Evolutionary conservation across 345 rosid species (phyloP).

Genomic region (Eutrema heterophyllum): DNA sequence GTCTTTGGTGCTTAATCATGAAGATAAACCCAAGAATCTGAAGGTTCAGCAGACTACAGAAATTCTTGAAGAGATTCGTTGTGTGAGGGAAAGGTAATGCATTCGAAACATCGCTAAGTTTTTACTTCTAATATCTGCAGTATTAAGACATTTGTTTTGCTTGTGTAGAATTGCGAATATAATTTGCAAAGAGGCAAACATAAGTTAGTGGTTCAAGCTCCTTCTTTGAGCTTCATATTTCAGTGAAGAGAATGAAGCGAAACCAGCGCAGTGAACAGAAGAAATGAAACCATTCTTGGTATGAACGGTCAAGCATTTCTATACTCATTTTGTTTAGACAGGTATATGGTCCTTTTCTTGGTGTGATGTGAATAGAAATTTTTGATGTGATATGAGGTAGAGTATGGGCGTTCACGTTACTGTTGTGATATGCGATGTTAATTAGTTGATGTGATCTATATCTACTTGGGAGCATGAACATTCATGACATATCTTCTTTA

Average conservation of each 20-base stretch:
- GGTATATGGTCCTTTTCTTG: slow-evolving; percentile 2
- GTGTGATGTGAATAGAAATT: slow-evolving; percentile 14
- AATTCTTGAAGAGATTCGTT: slow-evolving; percentile 54
- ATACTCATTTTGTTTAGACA: neutral
- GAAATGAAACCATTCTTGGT: neutral
- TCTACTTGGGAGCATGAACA: neutral
- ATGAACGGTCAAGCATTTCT: neutral
- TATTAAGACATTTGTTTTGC: neutral
- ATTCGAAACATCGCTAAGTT: neutral
- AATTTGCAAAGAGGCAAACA: slow-evolving; percentile 17
- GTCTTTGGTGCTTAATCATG: slow-evolving; percentile 40
- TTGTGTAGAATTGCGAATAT: slow-evolving; percentile 25
- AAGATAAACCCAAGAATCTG: slow-evolving; percentile 45
- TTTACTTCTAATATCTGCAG: neutral
- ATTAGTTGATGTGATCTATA: neutral
- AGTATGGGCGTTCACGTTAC: neutral
- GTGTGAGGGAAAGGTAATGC: slow-evolving; percentile 53
- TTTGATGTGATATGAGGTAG: slow-evolving; percentile 14
- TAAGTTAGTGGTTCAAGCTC: slow-evolving; percentile 6
- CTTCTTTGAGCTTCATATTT: neutral
- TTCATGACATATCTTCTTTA: neutral
- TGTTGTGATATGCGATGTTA: neutral
- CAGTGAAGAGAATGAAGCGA: neutral
- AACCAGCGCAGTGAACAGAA: neutral
- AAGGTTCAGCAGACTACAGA: slow-evolving; percentile 59